Conservation (phyloP, 768 basidiomycete genomes). For the Mycena vulgaris region DNA sequence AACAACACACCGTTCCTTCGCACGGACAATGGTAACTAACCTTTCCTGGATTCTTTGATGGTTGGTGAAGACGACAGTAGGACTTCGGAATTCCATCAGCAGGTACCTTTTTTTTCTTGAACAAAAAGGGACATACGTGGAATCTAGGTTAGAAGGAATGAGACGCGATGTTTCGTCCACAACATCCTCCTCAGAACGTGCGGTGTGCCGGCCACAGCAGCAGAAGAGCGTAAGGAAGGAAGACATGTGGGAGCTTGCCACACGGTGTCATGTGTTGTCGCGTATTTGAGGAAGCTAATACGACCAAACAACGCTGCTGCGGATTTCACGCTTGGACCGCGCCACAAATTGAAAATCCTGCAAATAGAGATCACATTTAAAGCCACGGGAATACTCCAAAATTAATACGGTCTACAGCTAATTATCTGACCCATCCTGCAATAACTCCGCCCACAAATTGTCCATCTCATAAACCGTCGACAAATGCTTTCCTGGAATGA, state of each 20-base stretch:
- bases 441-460: conserved; percentile 59
- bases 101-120: conserved; percentile 36
- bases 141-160: conserved; percentile 34
- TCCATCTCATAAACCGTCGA: conserved; percentile 61
- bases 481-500: conserved; percentile 68
- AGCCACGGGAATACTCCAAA: too few relatives aligned
- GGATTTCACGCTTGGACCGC: too few relatives aligned
- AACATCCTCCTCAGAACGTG: conserved; percentile 2
- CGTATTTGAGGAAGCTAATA: neutral
- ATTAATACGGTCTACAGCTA: too few relatives aligned
- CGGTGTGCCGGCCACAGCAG: conserved; percentile 29
- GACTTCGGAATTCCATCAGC: conserved; percentile 22
- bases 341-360: too few relatives aligned
- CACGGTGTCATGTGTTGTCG: neutral
- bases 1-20: conserved; percentile 41
- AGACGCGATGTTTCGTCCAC: conserved; percentile 32
- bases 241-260: conserved; percentile 21
- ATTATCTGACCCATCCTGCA: too few relatives aligned
- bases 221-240: conserved; percentile 31
- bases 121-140: conserved; percentile 23
- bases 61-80: conserved; percentile 63
- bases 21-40: conserved; percentile 41
- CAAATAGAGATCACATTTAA: too few relatives aligned
- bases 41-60: conserved; percentile 55
- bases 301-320: too few relatives aligned